phyloP scores from a whole-genome alignment of 306 rosid genomes.

The peach (Prunus persica) region DNA sequence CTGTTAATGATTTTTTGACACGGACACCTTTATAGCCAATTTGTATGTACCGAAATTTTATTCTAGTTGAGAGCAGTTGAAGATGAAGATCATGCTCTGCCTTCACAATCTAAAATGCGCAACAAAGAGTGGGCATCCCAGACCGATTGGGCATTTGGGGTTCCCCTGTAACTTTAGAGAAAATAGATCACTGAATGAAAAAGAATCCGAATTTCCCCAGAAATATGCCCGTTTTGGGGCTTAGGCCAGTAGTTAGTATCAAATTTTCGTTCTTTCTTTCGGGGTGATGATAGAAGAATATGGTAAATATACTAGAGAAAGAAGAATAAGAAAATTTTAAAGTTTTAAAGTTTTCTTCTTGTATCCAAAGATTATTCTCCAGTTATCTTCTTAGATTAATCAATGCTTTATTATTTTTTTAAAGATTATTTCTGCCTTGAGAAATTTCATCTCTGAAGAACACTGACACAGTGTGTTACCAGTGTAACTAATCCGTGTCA shows the following conservation, averaged over 20 bases:
- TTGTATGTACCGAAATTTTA: slow-evolving; percentile 20
- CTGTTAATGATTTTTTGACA: slow-evolving; percentile 86
- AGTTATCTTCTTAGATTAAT: neutral
- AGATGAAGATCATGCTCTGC: slow-evolving; percentile 24
- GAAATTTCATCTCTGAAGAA: no score
- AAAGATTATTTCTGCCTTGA: no score
- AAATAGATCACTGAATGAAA: slow-evolving; percentile 10
- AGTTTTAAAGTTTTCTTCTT: neutral
- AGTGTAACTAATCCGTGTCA: no score
- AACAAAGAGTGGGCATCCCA: neutral
- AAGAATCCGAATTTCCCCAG: neutral
- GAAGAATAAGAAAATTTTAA: neutral
- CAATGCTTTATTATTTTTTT: neutral
- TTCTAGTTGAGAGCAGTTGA: slow-evolving; percentile 30
- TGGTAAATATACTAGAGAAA: slow-evolving; percentile 12
- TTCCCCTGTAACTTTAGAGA: slow-evolving; percentile 30
- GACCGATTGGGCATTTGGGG: slow-evolving; percentile 19
- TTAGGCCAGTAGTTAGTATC: slow-evolving; percentile 1
- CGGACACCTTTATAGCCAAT: slow-evolving; percentile 48
- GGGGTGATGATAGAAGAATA: neutral
- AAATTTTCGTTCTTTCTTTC: slow-evolving; percentile 34
- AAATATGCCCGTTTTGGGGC: neutral
- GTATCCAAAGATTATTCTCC: neutral
- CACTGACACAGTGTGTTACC: neutral
- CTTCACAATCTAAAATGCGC: slow-evolving; percentile 20